phyloP scores from a whole-genome alignment of 495 filamentous ascomycete species.

The Neurospora sp. region DNA sequence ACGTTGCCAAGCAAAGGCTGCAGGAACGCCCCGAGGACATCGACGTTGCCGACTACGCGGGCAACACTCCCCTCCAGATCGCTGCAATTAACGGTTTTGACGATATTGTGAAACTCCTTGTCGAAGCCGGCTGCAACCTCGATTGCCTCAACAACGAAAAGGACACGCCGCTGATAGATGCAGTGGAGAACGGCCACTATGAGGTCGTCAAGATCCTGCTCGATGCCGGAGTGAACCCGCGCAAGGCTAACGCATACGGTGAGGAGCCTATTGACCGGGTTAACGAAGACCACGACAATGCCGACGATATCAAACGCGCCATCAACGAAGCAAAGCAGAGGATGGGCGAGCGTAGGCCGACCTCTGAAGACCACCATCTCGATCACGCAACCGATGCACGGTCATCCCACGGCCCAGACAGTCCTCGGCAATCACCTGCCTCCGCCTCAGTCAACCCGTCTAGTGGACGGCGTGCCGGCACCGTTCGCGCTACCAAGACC shows the following conservation, averaged over 20 bases:
- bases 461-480: constrained; percentile 30
- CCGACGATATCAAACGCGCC: constrained; percentile 45
- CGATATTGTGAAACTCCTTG: constrained; percentile 71
- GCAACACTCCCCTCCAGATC: constrained; percentile 88
- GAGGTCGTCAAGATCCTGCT: constrained; percentile 83
- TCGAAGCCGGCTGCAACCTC: constrained; percentile 71
- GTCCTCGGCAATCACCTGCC: constrained; percentile 52
- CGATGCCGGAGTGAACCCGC: constrained; percentile 78
- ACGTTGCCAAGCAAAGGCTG: constrained; percentile 55
- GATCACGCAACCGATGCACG: constrained; percentile 43
- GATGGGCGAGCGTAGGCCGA: constrained; percentile 41
- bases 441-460: constrained; percentile 21
- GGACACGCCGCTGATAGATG: constrained; percentile 91
- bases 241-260: constrained; percentile 74
- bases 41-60: constrained; percentile 83
- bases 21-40: constrained; percentile 75
- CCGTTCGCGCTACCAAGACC: constrained; percentile 42
- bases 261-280: constrained; percentile 80
- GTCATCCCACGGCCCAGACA: constrained; percentile 60
- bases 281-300: constrained; percentile 54
- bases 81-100: constrained; percentile 74
- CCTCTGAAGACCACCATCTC: constrained; percentile 53
- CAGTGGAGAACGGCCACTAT: constrained; percentile 85
- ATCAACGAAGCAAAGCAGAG: constrained; percentile 44
- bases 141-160: constrained; percentile 72